Evolutionary conservation across 805 yeast species (phyloP).

Genomic region (Nakazawaea holstii): DNA sequence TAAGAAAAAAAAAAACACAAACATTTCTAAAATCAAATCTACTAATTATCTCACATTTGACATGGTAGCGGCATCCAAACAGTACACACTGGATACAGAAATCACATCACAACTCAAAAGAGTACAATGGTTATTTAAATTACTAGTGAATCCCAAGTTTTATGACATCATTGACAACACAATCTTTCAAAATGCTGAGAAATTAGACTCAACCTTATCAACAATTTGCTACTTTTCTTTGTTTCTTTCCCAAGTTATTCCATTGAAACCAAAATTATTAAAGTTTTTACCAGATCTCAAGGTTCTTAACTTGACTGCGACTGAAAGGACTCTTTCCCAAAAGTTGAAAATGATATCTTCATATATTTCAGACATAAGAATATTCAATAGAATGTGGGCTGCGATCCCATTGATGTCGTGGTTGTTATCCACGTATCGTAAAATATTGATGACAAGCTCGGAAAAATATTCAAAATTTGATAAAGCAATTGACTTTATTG

Average conservation of each 20-base stretch:
- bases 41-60: neutral
- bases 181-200: constrained; percentile 21
- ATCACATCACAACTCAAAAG: neutral
- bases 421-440: constrained; percentile 14
- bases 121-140: constrained; percentile 10
- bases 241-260: constrained; percentile 21
- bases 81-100: neutral
- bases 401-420: constrained; percentile 22
- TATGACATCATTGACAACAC: constrained; percentile 20
- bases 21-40: neutral
- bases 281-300: neutral
- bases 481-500: constrained; percentile 21
- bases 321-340: constrained; percentile 6
- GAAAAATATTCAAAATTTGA: constrained; percentile 11
- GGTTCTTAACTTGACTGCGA: neutral
- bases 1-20: neutral
- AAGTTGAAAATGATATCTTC: constrained; percentile 22
- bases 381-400: constrained; percentile 31
- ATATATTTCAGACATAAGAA: constrained; percentile 28
- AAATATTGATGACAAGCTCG: constrained; percentile 3
- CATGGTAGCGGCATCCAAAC: constrained; percentile 1
- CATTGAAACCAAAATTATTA: constrained; percentile 15
- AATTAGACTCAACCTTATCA: constrained; percentile 26
- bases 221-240: constrained; percentile 27
- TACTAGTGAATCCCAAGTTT: constrained; percentile 20